Base-by-base conservation (phyloP, 352 stramenopile species). In the Globisporangium radiosum region DNA sequence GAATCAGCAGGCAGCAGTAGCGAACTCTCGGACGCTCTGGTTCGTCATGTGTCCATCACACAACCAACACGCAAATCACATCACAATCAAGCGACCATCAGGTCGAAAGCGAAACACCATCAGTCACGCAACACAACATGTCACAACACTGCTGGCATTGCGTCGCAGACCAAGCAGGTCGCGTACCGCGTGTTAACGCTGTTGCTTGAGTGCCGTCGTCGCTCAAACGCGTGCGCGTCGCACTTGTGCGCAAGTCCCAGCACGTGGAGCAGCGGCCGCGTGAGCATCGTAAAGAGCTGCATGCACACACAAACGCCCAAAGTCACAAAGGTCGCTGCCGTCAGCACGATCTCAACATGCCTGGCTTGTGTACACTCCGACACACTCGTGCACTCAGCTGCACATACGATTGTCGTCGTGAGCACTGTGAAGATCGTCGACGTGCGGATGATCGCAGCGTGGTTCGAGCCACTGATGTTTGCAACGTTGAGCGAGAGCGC, bases 401-500 rank as follows among this genome's bases (percentile, higher is more conserved):
- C 25, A 63, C 57, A 42, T 57, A 63, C 75, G 10, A 87, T 66
- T 0, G 79, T 89, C 10, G 79, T 88, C 37, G 81, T 81, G 52
- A 89, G 63, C 38, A 88, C 79, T 5, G 76, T 72, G 56, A 87
- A 81, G 47, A 89, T 62, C 39, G 79, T 89, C 19, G 75, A 76
- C 39, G 69, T 85, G 62, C 87, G 76, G 38, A 89, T 76, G 61
- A 89, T 73, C 7, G 72, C 76, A 0, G 78, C 75, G 47, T 89
- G 79, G 15, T 62, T 57, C 14, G 62, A 72, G 14, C 73, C 66
- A 4, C 55, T 63, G 4, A 68, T 43, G 36, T 37, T 85, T 37
- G 60, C 67, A 14, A 90, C 78, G 53, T 94, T 94, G 1, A 92
- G 71, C n/a, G 77, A 78, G 40, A 96, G 76, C 25, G 90, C 89